A percentile compares a stretch with the other conserved stretches of the same genome.
Conservation (phyloP, 2,329 filamentous ascomycete species). For the Diplodia seriata region DNA sequence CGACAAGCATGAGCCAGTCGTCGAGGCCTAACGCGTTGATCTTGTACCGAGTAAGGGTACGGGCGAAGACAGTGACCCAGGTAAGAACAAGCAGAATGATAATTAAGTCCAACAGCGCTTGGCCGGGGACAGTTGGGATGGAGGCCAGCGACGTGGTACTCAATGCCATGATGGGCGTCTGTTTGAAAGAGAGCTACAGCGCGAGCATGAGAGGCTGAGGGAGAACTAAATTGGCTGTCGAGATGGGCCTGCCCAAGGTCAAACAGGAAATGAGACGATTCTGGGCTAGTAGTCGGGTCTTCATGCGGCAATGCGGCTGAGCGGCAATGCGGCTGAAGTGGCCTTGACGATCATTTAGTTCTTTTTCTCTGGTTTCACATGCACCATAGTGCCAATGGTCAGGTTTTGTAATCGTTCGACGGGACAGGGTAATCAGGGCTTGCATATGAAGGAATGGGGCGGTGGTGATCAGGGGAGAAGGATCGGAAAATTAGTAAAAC, state of each 20-base stretch:
- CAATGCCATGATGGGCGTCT: background rate
- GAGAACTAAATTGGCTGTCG: background rate
- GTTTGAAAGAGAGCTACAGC: background rate
- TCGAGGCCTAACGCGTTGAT: background rate
- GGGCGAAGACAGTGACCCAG: background rate
- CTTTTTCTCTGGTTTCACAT: background rate
- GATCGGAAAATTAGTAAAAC: background rate
- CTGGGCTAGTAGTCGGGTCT: too few relatives aligned
- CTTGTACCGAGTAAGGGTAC: background rate
- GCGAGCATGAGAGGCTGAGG: background rate
- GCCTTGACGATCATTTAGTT: background rate
- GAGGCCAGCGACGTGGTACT: background rate
- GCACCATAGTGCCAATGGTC: background rate
- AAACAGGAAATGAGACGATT: too few relatives aligned
- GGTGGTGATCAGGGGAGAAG: background rate
- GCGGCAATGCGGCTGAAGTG: background rate
- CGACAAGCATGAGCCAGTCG: conserved; percentile 5
- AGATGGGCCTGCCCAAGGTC: background rate
- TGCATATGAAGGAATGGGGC: background rate
- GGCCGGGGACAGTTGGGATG: background rate
- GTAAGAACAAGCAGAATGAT: background rate
- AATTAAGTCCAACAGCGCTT: conserved; percentile 3
- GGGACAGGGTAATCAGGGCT: too few relatives aligned
- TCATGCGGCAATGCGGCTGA: background rate
- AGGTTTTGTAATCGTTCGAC: background rate